Conservation (phyloP, 257 asterid genomes). For the Oldenlandia corymbosa region DNA sequence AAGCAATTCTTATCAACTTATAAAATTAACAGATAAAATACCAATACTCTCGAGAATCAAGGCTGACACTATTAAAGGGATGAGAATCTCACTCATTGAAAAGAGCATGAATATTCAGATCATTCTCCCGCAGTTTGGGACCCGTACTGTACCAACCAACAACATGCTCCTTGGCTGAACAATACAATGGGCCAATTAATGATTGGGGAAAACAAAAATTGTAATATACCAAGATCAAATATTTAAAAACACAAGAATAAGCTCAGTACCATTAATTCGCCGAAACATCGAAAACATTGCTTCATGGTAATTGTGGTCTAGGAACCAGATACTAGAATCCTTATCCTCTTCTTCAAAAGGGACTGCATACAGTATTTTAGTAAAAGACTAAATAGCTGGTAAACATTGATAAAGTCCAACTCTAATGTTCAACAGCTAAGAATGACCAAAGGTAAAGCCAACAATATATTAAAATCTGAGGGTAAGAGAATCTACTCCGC, state of each 20-base stretch:
- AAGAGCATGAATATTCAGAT: constrained; percentile 64
- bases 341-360: constrained; percentile 97
- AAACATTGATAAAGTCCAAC: background rate
- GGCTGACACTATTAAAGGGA: background rate
- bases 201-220: background rate
- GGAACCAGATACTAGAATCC: constrained; percentile 95
- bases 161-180: constrained; percentile 94
- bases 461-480: too few relatives aligned
- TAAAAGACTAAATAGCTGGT: background rate
- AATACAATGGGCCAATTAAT: constrained; percentile 15
- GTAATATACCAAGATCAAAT: constrained; percentile 3
- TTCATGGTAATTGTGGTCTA: constrained; percentile 94
- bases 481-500: background rate
- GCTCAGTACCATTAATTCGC: constrained; percentile 67
- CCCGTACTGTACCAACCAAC: constrained; percentile 99
- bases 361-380: constrained; percentile 43
- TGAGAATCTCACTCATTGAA: constrained; percentile 62
- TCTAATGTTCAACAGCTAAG: background rate
- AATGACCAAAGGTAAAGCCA: background rate
- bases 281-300: constrained; percentile 94
- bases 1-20: too few relatives aligned
- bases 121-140: constrained; percentile 85
- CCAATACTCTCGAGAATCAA: background rate
- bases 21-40: background rate
- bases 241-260: background rate